Conservation (phyloP, 2,329 filamentous ascomycete species). For the Stachybotrys echinatus region DNA sequence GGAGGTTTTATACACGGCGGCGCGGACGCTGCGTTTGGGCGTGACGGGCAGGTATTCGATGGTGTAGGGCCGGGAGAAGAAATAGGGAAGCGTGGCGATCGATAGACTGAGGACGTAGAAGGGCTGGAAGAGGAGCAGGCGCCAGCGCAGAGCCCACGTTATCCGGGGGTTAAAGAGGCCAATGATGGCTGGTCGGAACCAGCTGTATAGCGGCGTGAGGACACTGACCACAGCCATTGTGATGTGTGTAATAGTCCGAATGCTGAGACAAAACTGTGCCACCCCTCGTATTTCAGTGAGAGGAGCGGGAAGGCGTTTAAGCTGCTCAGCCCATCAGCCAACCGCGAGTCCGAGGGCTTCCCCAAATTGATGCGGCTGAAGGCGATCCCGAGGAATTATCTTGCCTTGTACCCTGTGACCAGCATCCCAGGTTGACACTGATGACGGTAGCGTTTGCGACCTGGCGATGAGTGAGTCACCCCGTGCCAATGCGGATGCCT, state of each 20-base stretch:
- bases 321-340: neutral
- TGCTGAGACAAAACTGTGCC: too few relatives aligned
- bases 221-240: neutral
- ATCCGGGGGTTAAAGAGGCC: constrained; percentile 29
- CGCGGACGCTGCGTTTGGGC: constrained; percentile 17
- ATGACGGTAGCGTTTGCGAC: too few relatives aligned
- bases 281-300: neutral
- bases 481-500: too few relatives aligned
- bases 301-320: neutral
- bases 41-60: constrained; percentile 26
- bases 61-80: constrained; percentile 28
- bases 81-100: constrained; percentile 27
- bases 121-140: constrained; percentile 36
- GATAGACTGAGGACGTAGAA: constrained; percentile 29
- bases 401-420: too few relatives aligned
- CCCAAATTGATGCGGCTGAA: neutral
- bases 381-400: neutral
- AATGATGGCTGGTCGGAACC: constrained; percentile 22
- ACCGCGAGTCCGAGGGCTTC: neutral
- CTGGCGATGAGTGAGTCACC: neutral
- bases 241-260: neutral
- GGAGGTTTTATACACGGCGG: constrained; percentile 26
- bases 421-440: too few relatives aligned
- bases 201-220: constrained; percentile 9
- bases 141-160: constrained; percentile 34